phyloP scores from a whole-genome alignment of 2,329 filamentous ascomycete genomes.

The Fusarium aywerte region DNA sequence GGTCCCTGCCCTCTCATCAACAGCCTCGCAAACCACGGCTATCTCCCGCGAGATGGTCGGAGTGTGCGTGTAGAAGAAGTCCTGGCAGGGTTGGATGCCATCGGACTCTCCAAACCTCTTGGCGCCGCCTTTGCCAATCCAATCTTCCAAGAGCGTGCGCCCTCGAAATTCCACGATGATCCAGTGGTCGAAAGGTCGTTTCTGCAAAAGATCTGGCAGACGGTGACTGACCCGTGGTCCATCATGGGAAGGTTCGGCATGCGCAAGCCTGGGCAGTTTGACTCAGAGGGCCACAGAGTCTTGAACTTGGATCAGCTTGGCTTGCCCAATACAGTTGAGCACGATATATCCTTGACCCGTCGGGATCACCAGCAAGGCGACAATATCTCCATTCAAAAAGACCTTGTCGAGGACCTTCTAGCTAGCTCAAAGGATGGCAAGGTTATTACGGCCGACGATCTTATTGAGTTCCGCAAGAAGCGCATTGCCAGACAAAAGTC shows the following conservation, averaged over 20 bases:
- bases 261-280: constrained; percentile 37
- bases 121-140: constrained; percentile 36
- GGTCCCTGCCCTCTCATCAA: constrained; percentile 43
- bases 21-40: constrained; percentile 43
- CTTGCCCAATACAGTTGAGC: constrained; percentile 36
- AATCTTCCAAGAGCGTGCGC: constrained; percentile 37
- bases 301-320: constrained; percentile 40
- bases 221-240: constrained; percentile 36
- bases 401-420: constrained; percentile 35
- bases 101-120: constrained; percentile 39
- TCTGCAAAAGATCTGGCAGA: constrained; percentile 14
- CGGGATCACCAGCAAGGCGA: constrained; percentile 39
- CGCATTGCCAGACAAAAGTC: constrained; percentile 32
- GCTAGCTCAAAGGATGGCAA: constrained; percentile 38
- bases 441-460: constrained; percentile 32
- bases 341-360: constrained; percentile 42
- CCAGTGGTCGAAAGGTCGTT: constrained; percentile 6
- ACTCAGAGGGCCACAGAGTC: constrained; percentile 29
- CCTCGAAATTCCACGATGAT: constrained; percentile 13
- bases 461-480: constrained; percentile 36
- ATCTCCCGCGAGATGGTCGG: constrained; percentile 39
- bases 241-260: constrained; percentile 35
- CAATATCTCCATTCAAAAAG: constrained; percentile 27
- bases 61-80: constrained; percentile 34
- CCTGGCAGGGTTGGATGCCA: constrained; percentile 26